Base-by-base conservation (phyloP, 208 protist species). In the Leishmania amazonensis region DNA sequence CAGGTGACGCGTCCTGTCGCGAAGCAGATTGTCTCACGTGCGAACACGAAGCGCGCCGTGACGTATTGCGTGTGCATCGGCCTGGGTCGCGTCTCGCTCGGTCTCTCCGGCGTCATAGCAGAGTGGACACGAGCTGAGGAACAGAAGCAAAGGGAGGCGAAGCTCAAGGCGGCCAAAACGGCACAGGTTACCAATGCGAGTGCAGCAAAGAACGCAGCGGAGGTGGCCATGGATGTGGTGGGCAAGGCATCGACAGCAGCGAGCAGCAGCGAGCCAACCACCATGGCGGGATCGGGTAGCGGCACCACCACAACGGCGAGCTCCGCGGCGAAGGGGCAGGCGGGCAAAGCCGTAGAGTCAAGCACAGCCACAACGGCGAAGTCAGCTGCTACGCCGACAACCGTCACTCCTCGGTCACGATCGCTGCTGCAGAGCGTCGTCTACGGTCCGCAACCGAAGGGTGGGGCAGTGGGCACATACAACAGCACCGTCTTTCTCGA, bases 1-100 rank as follows among this genome's bases (percentile, higher is more conserved):
- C 94, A 97, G 82, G 64, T 96, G 58, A 94, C 94, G 68, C 92
- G 93, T 47, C 94, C 94, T 45, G 51, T 95, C 1, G 89, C 90
- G 13, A 86, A 81, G 62, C 83, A 86, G 58, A 91, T 94, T 45
- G 90, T 97, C 13, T 67, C 70, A 45, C 90, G 89, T 4, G 92
- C 93, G 19, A 95, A 90, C 47, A 85, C 65, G 21, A 87, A 91
- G 83, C 85, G 76, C 17, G 89, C 84, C 7, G 6, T 94, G 35
- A 97, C 91, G 53, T 91, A 91, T 60, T 76, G 84, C 24, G 73
- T 95, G 51, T 97, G 94, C 84, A 89, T 97, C 79, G 85, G 78
- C 8, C 89, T 97, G 49, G 94, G 94, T 31, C 90, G 91, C 35
- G 83, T 97, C 49, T 97, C 94, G 1, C 83, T 95, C 9, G 94